phyloP scores from a whole-genome alignment of 2,329 filamentous ascomycete genomes.

The Monosporascus sp. region DNA sequence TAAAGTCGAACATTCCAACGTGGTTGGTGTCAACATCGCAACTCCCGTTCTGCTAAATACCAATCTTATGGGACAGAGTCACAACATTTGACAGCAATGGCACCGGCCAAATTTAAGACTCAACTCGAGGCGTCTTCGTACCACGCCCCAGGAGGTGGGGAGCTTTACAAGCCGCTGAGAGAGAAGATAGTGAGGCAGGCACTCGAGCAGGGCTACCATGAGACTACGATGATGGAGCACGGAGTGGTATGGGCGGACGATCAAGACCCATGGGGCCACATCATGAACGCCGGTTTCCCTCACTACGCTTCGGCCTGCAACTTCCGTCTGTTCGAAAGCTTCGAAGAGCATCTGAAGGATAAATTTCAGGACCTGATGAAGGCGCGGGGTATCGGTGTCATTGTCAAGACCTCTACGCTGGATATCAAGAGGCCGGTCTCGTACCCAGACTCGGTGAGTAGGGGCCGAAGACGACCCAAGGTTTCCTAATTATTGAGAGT shows the following conservation, averaged over 20 bases:
- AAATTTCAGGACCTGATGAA: conserved; percentile 10
- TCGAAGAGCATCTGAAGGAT: conserved; percentile 10
- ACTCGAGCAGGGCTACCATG: conserved; percentile 7
- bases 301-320: conserved; percentile 6
- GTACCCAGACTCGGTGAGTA: conserved; percentile 9
- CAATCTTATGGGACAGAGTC: too few species aligned
- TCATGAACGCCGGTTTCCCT: conserved; percentile 8
- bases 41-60: too few species aligned
- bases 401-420: conserved; percentile 5
- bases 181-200: conserved; percentile 5
- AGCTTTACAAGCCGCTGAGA: conserved; percentile 8
- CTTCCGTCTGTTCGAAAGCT: conserved; percentile 9
- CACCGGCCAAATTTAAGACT: conserved; percentile 5
- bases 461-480: too few species aligned
- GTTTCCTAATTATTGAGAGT: background rate
- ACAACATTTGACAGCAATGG: conserved; percentile 1
- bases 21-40: too few species aligned
- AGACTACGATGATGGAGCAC: conserved; percentile 8
- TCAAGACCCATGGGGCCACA: conserved; percentile 9
- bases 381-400: conserved; percentile 7
- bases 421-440: conserved; percentile 8
- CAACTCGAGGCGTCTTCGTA: conserved; percentile 10
- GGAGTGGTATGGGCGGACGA: conserved; percentile 10
- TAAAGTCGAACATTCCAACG: too few species aligned
- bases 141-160: conserved; percentile 8